phyloP scores from a whole-genome alignment of 352 stramenopile species.

The Phytopythium montanum region DNA sequence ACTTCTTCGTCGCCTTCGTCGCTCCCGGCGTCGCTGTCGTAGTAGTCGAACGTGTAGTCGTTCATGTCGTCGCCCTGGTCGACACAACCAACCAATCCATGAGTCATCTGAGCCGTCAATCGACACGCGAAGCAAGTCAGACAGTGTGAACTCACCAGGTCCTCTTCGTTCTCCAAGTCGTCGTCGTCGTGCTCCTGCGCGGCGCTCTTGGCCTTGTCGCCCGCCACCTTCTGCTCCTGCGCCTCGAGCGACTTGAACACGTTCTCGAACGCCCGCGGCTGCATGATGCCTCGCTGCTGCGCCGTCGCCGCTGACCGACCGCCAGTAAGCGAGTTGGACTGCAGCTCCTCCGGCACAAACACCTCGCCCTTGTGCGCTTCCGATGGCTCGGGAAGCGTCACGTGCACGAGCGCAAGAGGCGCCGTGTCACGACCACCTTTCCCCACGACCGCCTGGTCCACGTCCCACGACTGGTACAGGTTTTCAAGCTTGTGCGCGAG shows the following conservation, averaged over 20 bases:
- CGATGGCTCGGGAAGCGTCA: slow-evolving; percentile 44
- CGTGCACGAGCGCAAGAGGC: slow-evolving; percentile 49
- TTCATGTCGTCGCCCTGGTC: slow-evolving; percentile 63
- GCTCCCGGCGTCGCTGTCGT: slow-evolving; percentile 68
- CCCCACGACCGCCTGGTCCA: slow-evolving; percentile 26
- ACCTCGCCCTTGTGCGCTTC: slow-evolving; percentile 43
- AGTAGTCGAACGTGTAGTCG: slow-evolving; percentile 82
- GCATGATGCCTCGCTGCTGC: slow-evolving; percentile 42
- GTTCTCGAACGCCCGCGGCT: slow-evolving; percentile 60
- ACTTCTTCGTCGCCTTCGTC: slow-evolving; percentile 72
- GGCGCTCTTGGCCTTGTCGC: slow-evolving; percentile 40
- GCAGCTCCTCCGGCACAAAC: slow-evolving; percentile 61
- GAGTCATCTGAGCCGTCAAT: neutral
- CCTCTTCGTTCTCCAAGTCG: slow-evolving; percentile 62
- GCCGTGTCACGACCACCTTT: slow-evolving; percentile 15
- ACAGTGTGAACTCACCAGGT: slow-evolving; percentile 26
- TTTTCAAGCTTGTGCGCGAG: slow-evolving; percentile 65
- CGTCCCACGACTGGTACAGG: slow-evolving; percentile 60
- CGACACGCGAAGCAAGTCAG: neutral
- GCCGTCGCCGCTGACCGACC: slow-evolving; percentile 15
- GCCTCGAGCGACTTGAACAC: slow-evolving; percentile 70
- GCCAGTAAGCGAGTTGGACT: slow-evolving; percentile 51
- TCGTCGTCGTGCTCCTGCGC: slow-evolving; percentile 42
- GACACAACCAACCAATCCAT: neutral
- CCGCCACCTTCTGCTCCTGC: slow-evolving; percentile 50